Conservation (phyloP, 352 stramenopile species). For the Chrysophaeum taylorii region DNA sequence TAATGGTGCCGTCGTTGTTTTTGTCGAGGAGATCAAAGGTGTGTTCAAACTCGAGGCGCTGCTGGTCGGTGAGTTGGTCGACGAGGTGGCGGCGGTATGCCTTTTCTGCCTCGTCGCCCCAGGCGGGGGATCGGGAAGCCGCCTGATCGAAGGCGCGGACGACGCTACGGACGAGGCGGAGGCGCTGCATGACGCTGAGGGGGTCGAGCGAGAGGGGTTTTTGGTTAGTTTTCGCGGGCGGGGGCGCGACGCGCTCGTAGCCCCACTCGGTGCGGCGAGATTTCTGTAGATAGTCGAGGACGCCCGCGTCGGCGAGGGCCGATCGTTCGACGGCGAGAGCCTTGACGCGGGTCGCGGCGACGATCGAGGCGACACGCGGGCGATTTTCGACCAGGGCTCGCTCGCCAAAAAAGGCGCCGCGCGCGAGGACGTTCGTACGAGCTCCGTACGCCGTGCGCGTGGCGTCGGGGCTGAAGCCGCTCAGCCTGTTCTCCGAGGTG, state of each 20-base stretch:
- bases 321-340: background rate
- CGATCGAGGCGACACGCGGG: constrained; percentile 79
- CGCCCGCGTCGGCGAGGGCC: background rate
- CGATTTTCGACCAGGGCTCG: constrained; percentile 82
- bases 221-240: no score
- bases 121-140: constrained; percentile 27
- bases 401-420: constrained; percentile 81
- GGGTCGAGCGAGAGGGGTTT: background rate
- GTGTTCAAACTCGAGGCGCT: constrained; percentile 46
- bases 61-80: constrained; percentile 35
- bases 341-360: constrained; percentile 45
- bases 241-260: no score
- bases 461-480: constrained; percentile 16
- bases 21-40: constrained; percentile 49
- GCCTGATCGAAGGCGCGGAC: constrained; percentile 11
- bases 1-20: constrained; percentile 39
- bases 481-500: constrained; percentile 38
- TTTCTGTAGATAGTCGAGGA: background rate
- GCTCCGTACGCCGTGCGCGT: constrained; percentile 34
- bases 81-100: constrained; percentile 41
- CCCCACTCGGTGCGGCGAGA: constrained; percentile 1
- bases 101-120: constrained; percentile 39
- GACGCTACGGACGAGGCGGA: constrained; percentile 1
- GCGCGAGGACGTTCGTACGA: constrained; percentile 45
- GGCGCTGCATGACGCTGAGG: constrained; percentile 5